Conservation (phyloP, 1,284 basidiomycete genomes). For the Neonothopanus nambi region DNA sequence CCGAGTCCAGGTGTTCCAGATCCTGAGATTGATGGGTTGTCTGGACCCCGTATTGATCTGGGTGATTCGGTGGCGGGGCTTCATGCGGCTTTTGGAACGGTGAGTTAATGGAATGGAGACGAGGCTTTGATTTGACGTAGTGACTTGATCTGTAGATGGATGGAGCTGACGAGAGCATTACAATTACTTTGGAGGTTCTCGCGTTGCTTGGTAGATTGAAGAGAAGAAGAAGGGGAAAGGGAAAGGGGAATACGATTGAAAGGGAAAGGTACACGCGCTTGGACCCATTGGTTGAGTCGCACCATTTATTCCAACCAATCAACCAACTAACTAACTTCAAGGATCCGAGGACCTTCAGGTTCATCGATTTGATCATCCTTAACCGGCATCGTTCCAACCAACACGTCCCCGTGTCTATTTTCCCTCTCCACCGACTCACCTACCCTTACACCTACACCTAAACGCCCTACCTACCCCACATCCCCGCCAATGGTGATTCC, state of each 20-base stretch:
- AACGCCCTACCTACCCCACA: too few relatives aligned
- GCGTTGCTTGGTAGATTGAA: constrained; percentile 64
- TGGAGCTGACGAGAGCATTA: too few relatives aligned
- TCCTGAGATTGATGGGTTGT: constrained; percentile 47
- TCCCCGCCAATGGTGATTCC: too few relatives aligned
- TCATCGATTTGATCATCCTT: too few relatives aligned
- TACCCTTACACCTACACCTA: too few relatives aligned
- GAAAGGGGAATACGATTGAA: constrained; percentile 66
- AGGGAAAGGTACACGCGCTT: constrained; percentile 50
- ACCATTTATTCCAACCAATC: constrained; percentile 1
- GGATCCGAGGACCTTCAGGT: constrained; percentile 70
- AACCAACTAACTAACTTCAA: not conserved
- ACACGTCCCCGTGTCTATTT: constrained; percentile 66
- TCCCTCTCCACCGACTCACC: constrained; percentile 37
- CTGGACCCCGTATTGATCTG: constrained; percentile 66
- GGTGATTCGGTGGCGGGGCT: constrained; percentile 71
- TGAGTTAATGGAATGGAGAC: constrained; percentile 35
- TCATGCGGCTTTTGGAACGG: constrained; percentile 73
- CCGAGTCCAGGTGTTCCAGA: constrained; percentile 73
- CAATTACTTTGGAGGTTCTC: constrained; percentile 52
- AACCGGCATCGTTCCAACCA: constrained; percentile 72
- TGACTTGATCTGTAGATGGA: not conserved
- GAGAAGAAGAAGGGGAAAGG: constrained; percentile 38
- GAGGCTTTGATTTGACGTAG: not conserved
- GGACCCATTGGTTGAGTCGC: not conserved